phyloP scores from a whole-genome alignment of 106 monocot genomes.

The Amphibolis antarctica region DNA sequence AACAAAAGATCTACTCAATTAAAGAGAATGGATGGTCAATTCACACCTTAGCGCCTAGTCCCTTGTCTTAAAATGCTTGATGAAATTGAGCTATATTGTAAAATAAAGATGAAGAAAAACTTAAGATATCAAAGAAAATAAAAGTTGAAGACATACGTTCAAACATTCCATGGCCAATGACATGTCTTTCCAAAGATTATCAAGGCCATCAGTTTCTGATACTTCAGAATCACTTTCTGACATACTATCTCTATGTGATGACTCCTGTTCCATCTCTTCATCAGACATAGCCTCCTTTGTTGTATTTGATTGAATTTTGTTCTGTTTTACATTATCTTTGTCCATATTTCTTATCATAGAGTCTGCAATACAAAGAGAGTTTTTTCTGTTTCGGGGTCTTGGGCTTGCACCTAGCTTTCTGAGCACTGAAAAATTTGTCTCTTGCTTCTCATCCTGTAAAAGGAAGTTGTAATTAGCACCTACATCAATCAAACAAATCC shows the following conservation, averaged over 20 bases:
- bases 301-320: not conserved
- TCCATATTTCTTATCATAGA: not conserved
- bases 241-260: not conserved
- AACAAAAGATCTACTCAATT: no score
- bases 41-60: no score
- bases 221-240: constrained; percentile 1
- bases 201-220: constrained; percentile 10
- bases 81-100: no score
- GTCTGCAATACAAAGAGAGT: not conserved
- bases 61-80: no score
- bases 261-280: constrained; percentile 1
- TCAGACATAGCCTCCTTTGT: not conserved
- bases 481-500: no score
- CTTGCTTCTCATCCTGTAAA: constrained; percentile 2
- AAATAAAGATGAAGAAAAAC: not conserved
- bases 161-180: constrained; percentile 9
- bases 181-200: constrained; percentile 9
- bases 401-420: constrained; percentile 1
- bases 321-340: not conserved
- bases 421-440: constrained; percentile 1
- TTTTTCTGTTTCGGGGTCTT: not conserved
- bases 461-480: not conserved
- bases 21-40: no score
- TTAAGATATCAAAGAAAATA: not conserved
- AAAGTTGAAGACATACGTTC: not conserved